Evolutionary conservation across 768 basidiomycete genomes (phyloP).

Genomic region (Trametes cingulata): DNA sequence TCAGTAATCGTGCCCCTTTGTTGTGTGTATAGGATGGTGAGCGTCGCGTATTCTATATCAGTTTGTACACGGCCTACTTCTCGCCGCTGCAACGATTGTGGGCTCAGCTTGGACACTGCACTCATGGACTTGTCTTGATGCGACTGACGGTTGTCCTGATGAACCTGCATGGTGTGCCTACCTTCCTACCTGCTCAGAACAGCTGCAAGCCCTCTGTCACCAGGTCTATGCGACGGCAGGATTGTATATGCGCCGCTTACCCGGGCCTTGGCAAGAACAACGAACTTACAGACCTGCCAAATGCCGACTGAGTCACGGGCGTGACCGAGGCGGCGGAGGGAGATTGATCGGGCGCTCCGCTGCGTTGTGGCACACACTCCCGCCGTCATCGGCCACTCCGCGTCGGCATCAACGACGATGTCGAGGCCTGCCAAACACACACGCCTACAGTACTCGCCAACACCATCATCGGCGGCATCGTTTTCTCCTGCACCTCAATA

Average conservation of each 20-base stretch:
- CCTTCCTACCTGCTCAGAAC: too few species aligned
- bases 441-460: constrained; percentile 5
- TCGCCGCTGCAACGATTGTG: too few species aligned
- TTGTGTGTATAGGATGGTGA: constrained; percentile 22
- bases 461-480: neutral
- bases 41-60: constrained; percentile 11
- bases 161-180: too few species aligned
- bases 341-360: neutral
- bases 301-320: neutral
- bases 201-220: too few species aligned
- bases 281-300: constrained; percentile 5
- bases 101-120: too few species aligned
- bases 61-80: neutral
- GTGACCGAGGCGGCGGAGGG: constrained; percentile 1
- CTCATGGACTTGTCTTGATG: too few species aligned
- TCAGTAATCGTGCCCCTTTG: constrained; percentile 9
- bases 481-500: constrained; percentile 13
- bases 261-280: neutral
- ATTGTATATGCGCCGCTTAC: too few species aligned
- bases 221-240: too few species aligned
- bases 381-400: constrained; percentile 1
- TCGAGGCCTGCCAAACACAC: constrained; percentile 2
- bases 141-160: neutral
- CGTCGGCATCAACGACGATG: constrained; percentile 14
- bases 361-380: neutral